Conservation (phyloP, 2,329 filamentous ascomycete genomes). For the Gaeumannomyces sp. region DNA sequence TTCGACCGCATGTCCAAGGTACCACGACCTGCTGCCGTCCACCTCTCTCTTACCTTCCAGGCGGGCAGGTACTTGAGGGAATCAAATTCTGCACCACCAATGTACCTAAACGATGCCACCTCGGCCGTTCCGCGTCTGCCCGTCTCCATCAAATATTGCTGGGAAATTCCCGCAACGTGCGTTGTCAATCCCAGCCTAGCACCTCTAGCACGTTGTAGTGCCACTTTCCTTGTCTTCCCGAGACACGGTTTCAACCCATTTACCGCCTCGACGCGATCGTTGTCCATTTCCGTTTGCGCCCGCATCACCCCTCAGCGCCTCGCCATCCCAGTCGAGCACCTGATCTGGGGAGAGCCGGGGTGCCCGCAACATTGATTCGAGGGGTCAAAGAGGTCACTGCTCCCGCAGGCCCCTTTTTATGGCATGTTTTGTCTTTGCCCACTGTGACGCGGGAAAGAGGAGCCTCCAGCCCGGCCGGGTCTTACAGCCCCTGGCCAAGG, state of each 20-base stretch:
- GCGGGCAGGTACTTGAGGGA: neutral
- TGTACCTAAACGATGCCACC: neutral
- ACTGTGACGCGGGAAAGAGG: neutral
- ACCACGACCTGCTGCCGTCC: neutral
- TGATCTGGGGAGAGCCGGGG: neutral
- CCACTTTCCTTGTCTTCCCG: neutral
- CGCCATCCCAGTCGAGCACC: too few relatives aligned
- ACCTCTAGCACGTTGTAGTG: neutral
- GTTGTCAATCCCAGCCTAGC: neutral
- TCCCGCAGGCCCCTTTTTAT: neutral
- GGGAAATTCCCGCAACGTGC: neutral
- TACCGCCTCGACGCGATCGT: neutral
- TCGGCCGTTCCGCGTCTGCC: neutral
- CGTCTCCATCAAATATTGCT: neutral
- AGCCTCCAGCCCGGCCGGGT: neutral
- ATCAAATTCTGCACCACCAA: neutral
- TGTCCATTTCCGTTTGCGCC: neutral
- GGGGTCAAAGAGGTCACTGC: neutral
- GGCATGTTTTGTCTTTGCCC: neutral
- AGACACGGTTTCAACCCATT: neutral
- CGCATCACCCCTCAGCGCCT: neutral
- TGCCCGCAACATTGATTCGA: neutral
- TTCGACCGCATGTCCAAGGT: neutral
- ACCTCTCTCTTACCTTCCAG: neutral
- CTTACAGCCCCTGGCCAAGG: neutral